Base-by-base conservation (phyloP, 2,329 filamentous ascomycete species). In the Colletotrichum higginsianum region DNA sequence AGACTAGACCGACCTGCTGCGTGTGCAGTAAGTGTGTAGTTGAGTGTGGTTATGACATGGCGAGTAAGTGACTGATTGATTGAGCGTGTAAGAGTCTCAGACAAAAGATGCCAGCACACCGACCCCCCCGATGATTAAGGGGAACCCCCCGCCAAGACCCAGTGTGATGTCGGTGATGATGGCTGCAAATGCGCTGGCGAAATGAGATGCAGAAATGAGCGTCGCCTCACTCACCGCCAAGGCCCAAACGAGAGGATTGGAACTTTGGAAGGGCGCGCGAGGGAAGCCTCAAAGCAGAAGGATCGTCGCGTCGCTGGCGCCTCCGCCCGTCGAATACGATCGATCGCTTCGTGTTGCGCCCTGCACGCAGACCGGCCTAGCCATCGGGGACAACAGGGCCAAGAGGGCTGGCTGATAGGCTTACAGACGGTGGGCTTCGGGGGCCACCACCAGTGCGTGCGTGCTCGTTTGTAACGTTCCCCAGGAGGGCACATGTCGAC, bases 361-460 rank as follows among this genome's bases (percentile, higher is more conserved):
- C 57, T 67, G 64, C n/a, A 50, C 65, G 42, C 60, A 56, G 69
- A 64, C 56, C 53, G 58, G 69, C 57, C 65, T 71, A 58, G 69
- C 69, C 68, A 56, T 49, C 58, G 46, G 52, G 38, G 52, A n/a
- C 8, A 21, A 23, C 47, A 30, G 49, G 38, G 61, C 49, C 30
- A 30, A 30, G 30, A 30, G 30, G 30, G 30, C 6, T 30, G 26
- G 26, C 26, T 44, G 16, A 2, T 15, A n/a, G 58, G 47, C n/a
- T 23, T 30, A 49, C n/a, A 40, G 58, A 50, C 46, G 58, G 44
- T 13, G 16, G 46, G 12, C n/a, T 5, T 61, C 7, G 46, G 21
- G 21, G 35, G 6, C 26, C 3, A 4, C 26, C 11, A 0, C n/a
- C 11, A n/a, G 21, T 23, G 21, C 30, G 30, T 30, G 30, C 5